These are phyloP conservation scores for Chalaropsis thielavioides DNA, from an alignment of 2,329 filamentous ascomycete genomes.

Conservation along the genomic window DNA sequence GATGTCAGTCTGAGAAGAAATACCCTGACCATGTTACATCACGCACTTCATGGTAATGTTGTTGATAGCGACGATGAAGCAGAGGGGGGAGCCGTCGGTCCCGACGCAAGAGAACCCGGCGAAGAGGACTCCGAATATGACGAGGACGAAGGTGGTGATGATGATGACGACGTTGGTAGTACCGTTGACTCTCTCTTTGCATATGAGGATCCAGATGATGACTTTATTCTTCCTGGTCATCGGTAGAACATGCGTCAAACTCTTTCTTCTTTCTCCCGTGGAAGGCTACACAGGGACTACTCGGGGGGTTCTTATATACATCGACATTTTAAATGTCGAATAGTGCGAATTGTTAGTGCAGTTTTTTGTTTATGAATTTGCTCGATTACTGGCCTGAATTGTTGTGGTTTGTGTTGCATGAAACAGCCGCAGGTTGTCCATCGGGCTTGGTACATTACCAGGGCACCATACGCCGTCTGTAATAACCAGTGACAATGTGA, in stretches of 20 bases:
- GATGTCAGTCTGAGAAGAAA: constrained; percentile 20
- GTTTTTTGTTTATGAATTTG: neutral
- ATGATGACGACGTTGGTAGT: constrained; percentile 33
- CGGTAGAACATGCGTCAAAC: constrained; percentile 23
- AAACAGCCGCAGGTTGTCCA: too few relatives aligned
- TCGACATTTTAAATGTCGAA: neutral
- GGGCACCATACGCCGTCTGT: too few relatives aligned
- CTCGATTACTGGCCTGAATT: neutral
- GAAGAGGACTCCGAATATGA: neutral
- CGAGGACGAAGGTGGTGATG: constrained; percentile 28
- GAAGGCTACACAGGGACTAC: neutral
- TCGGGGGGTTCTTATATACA: neutral
- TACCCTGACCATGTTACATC: constrained; percentile 12
- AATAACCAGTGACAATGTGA: too few relatives aligned
- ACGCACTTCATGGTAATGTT: constrained; percentile 23
- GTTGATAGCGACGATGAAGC: constrained; percentile 25
- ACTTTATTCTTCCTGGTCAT: constrained; percentile 38
- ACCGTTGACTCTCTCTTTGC: constrained; percentile 24
- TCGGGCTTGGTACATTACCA: too few relatives aligned
- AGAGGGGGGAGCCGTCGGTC: neutral
- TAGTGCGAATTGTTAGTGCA: too few relatives aligned
- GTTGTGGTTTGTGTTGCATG: neutral
- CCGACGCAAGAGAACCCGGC: neutral
- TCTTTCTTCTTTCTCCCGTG: neutral
- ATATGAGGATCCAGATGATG: constrained; percentile 36